phyloP scores from a whole-genome alignment of 2,329 filamentous ascomycete genomes.

The Lasiodiplodia sp. region DNA sequence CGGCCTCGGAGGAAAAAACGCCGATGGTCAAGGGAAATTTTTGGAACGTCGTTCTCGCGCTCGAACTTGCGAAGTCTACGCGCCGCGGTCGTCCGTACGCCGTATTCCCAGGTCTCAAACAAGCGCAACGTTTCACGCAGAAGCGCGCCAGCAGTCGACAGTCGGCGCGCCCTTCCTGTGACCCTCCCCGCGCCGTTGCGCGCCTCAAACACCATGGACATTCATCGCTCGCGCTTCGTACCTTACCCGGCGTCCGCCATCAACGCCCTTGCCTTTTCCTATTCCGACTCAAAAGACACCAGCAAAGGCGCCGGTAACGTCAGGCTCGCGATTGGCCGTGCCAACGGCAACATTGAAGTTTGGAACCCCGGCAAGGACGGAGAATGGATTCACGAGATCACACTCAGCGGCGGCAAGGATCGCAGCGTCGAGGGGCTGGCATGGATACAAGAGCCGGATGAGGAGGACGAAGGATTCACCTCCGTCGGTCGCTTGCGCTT shows the following conservation, averaged over 20 bases:
- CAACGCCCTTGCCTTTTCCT: conserved; percentile 93
- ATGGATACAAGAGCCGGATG: conserved; percentile 88
- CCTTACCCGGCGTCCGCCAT: conserved; percentile 90
- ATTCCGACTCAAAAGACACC: conserved; percentile 59
- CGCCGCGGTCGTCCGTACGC: conserved; percentile 3
- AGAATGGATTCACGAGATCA: conserved; percentile 87
- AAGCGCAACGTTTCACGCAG: not conserved
- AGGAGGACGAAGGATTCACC: conserved; percentile 68
- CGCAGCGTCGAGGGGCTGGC: conserved; percentile 88
- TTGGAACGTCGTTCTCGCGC: conserved; percentile 23
- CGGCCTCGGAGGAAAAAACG: conserved; percentile 8
- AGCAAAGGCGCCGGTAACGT: conserved; percentile 33
- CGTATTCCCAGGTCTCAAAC: not conserved
- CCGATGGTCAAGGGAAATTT: conserved; percentile 29
- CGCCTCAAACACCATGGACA: conserved; percentile 71
- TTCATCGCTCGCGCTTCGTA: conserved; percentile 96
- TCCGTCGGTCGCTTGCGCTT: conserved; percentile 78
- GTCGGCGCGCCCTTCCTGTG: not conserved
- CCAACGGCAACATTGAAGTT: conserved; percentile 96
- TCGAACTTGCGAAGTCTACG: conserved; percentile 20
- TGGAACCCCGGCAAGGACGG: conserved; percentile 84
- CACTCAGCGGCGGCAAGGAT: conserved; percentile 82
- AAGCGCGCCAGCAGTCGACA: not conserved
- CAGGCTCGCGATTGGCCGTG: conserved; percentile 86
- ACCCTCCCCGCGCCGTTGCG: conserved; percentile 4